These are phyloP conservation scores for Fusarium sp. DNA, from an alignment of 2,329 filamentous ascomycete species.

Conservation along the genomic window DNA sequence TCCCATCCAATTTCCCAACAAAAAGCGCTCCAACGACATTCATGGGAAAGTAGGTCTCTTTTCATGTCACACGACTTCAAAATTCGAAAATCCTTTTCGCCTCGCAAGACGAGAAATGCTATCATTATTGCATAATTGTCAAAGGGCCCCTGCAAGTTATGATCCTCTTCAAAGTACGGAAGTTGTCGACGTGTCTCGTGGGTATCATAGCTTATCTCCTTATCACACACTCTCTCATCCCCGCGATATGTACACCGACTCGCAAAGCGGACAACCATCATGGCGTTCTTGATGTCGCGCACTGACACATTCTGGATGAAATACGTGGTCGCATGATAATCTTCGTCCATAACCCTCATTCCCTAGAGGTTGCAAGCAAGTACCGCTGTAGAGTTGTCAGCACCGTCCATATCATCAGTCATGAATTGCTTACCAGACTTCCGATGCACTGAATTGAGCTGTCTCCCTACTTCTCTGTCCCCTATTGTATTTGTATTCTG, in stretches of 20 bases:
- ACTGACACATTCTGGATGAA: constrained; percentile 5
- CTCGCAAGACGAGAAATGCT: too few relatives aligned
- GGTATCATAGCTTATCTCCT: not conserved
- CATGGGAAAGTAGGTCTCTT: too few relatives aligned
- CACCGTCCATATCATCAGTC: accelerated
- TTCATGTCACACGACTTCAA: too few relatives aligned
- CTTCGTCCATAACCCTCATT: not conserved
- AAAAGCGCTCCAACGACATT: too few relatives aligned
- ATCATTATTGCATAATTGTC: too few relatives aligned
- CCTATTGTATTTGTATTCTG: not conserved
- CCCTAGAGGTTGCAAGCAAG: not conserved
- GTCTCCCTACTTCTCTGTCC: not conserved
- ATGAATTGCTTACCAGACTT: constrained; percentile 5
- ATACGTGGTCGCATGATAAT: constrained; percentile 10
- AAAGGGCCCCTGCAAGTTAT: too few relatives aligned
- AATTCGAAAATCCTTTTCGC: too few relatives aligned
- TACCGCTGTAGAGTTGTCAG: not conserved
- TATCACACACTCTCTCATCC: not conserved
- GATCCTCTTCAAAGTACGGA: too few relatives aligned
- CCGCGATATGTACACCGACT: constrained; percentile 9
- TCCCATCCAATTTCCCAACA: too few relatives aligned
- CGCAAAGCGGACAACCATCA: constrained; percentile 7
- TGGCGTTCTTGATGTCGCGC: not conserved
- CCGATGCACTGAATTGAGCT: not conserved
- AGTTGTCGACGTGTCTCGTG: not conserved